Evolutionary conservation across 1,284 basidiomycete species (phyloP), one percentile per base, ranked within the genome.

Genomic region (Rhodofomes roseus): DNA sequence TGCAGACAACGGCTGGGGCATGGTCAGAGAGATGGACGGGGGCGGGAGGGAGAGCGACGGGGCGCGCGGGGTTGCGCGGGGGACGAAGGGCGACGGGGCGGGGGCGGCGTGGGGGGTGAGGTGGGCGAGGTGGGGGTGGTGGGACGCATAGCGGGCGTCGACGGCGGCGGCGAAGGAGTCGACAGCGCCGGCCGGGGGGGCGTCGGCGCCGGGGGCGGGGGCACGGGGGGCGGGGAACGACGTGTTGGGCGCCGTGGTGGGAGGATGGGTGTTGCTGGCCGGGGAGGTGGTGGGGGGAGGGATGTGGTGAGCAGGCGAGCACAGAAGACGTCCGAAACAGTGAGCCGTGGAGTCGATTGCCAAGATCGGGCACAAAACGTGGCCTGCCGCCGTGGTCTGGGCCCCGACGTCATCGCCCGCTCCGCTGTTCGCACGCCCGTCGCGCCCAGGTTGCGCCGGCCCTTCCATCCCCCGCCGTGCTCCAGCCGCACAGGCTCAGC

Each of bases 1-100:
- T 41, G 63, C 66, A 55, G 51, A 23, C 9, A n/a, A 37, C 16
- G 50, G 11, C 34, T 11, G 25, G 43, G 39, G 46, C 43, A 48
- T 52, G 48, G 50, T 16, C 20, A 25, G 39, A 18, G 50, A 44
- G 27, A 23, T 29, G 23, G 46, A 27, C 4, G 20, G 46, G 18
- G 36, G 37, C 31, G 37, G 39, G 54, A 16, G 29, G 23, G 46
- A 36, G 37, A 29, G 36, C 37, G 25, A 43, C 36, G 56, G 23
- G n/a, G 48, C 22, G 4, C 37, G 40, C 1, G 40, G 54, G 4
- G 54, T 36, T 14, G n/a, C 31, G 23, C 44, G 44, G 23, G 44
- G 23, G 5, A 25, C 23, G 22, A 27, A 25, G n/a, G 44, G 44
- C 9, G 44, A 46, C 20, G 44, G 23, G 44, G 23, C 23, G 44